Percentiles rank a stretch among this genome's conserved stretches.
Evolutionary conservation across 352 stramenopile species (phyloP).

Genomic region (Pythium apleroticum): DNA sequence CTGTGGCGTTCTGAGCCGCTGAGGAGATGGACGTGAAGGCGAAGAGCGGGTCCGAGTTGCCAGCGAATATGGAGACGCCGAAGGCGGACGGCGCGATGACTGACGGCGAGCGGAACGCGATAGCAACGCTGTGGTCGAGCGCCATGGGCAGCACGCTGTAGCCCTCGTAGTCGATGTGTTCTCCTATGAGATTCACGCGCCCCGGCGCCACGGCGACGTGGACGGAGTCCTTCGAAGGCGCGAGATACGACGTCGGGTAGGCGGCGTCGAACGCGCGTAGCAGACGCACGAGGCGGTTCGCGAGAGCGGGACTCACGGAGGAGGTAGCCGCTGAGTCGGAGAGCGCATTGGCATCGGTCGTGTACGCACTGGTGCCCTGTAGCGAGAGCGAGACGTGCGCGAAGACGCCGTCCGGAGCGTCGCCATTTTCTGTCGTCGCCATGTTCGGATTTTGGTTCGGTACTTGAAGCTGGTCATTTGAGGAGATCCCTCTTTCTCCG

Average conservation of each 20-base stretch:
- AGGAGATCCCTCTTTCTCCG: background rate
- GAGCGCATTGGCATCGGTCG: background rate
- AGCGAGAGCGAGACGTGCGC: background rate
- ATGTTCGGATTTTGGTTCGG: background rate
- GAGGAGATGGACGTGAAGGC: constrained; percentile 4
- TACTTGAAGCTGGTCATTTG: background rate
- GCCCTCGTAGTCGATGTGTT: constrained; percentile 88
- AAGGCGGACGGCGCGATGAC: background rate
- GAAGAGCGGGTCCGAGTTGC: constrained; percentile 15
- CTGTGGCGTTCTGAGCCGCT: background rate
- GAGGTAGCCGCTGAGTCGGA: background rate
- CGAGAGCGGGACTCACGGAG: background rate
- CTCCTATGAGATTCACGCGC: constrained; percentile 86
- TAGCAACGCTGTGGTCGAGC: constrained; percentile 54
- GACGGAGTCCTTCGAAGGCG: background rate
- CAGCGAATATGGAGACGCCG: constrained; percentile 4
- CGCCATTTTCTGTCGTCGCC: background rate
- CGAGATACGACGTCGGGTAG: background rate
- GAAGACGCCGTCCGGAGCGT: background rate
- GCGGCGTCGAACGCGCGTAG: constrained; percentile 3
- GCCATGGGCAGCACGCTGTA: constrained; percentile 86
- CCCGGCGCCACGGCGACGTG: constrained; percentile 56
- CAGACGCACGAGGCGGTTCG: constrained; percentile 7
- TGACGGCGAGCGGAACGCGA: constrained; percentile 38
- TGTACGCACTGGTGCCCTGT: background rate